Percentiles rank a stretch among this genome's conserved stretches.
Conservation (phyloP, 805 yeast species). For the Yamadazyma philogaea region DNA sequence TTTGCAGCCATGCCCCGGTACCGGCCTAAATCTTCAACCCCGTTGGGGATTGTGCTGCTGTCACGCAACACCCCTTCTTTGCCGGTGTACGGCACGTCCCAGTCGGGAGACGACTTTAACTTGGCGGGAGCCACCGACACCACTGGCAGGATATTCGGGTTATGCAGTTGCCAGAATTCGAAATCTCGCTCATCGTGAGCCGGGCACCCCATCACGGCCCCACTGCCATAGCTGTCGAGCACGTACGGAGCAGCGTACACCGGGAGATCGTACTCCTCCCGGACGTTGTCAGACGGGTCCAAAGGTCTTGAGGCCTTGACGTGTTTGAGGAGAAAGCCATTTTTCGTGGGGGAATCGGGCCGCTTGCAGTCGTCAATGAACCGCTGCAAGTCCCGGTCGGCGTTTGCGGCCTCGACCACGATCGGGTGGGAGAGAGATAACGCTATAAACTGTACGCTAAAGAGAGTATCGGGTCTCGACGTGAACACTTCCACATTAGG, state of each 20-base stretch:
- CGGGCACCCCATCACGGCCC: constrained; percentile 98
- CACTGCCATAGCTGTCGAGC: constrained; percentile 75
- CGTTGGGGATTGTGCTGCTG: constrained; percentile 22
- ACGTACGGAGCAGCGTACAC: constrained; percentile 92
- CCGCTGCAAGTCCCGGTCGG: constrained; percentile 37
- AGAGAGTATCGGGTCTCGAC: constrained; percentile 85
- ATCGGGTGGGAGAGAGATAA: constrained; percentile 70
- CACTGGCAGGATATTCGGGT: constrained; percentile 41
- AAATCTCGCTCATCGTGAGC: constrained; percentile 86
- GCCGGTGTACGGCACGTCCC: constrained; percentile 46
- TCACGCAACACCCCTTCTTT: constrained; percentile 39
- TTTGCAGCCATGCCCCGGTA: constrained; percentile 48
- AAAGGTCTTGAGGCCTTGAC: constrained; percentile 61
- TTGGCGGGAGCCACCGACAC: constrained; percentile 46
- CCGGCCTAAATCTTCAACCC: constrained; percentile 26
- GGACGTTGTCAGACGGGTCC: constrained; percentile 22
- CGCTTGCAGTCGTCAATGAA: constrained; percentile 45
- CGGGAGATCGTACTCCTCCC: constrained; percentile 46
- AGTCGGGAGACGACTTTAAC: constrained; percentile 20
- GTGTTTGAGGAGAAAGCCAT: constrained; percentile 53
- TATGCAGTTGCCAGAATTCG: constrained; percentile 72
- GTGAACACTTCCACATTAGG: constrained; percentile 60
- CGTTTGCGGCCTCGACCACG: constrained; percentile 35
- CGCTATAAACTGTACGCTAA: constrained; percentile 80
- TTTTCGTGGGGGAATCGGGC: constrained; percentile 43